Evolutionary conservation across 129 eudicot species (phyloP).

Genomic region (Sambucus nigra): DNA sequence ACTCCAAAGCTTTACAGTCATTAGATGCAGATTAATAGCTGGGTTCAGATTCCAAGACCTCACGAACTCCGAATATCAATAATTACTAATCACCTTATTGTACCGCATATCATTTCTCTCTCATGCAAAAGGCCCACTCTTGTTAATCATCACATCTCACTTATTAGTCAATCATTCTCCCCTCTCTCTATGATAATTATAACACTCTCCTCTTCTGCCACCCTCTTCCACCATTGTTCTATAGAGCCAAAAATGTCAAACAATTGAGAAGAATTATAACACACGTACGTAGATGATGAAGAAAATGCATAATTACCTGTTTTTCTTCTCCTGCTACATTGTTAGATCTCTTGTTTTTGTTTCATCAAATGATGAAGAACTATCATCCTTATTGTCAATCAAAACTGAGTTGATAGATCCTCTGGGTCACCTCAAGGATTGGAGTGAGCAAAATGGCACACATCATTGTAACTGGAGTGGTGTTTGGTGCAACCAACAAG

Average conservation of each 20-base stretch:
- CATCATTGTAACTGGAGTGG: slow-evolving; percentile 65
- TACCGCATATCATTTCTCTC: not conserved
- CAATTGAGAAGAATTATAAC: slow-evolving; percentile 8
- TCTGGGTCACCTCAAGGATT: slow-evolving; percentile 33
- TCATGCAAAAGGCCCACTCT: slow-evolving; percentile 24
- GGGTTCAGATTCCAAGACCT: slow-evolving; percentile 35
- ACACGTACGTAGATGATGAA: slow-evolving; percentile 9
- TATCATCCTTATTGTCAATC: slow-evolving; percentile 37
- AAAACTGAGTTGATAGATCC: slow-evolving; percentile 59
- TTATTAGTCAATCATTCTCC: slow-evolving; percentile 35
- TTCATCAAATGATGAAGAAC: slow-evolving; percentile 26
- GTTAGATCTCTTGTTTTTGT: slow-evolving; percentile 14
- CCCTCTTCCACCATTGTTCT: slow-evolving; percentile 14
- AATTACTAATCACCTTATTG: not conserved
- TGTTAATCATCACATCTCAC: slow-evolving; percentile 21
- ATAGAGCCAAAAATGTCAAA: slow-evolving; percentile 13
- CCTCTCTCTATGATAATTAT: no score
- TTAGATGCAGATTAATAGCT: slow-evolving; percentile 15
- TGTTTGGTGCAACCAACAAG: slow-evolving; percentile 45
- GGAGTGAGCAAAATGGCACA: slow-evolving; percentile 25
- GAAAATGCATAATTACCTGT: slow-evolving; percentile 15
- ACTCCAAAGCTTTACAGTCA: slow-evolving; percentile 36
- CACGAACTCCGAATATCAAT: slow-evolving; percentile 29
- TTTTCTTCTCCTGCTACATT: slow-evolving; percentile 22
- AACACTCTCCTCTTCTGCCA: slow-evolving; percentile 10